Percentiles rank a stretch among this genome's conserved stretches.
These are phyloP conservation scores for Coniochaeta sp. DNA, from an alignment of 2,329 filamentous ascomycete species.

Conservation along the genomic window DNA sequence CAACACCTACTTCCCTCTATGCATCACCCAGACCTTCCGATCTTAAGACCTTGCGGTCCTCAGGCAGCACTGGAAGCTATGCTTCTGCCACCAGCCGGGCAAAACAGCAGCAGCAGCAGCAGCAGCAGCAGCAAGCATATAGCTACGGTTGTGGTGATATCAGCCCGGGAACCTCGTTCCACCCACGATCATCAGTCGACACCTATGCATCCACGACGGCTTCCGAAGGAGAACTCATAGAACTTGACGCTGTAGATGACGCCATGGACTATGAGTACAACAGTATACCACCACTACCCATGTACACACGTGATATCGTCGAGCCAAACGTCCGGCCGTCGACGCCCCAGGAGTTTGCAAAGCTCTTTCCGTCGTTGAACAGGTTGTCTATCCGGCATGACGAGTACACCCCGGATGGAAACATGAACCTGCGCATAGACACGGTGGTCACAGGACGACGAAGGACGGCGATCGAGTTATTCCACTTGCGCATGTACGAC, in stretches of 20 bases:
- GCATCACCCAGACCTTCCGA: constrained; percentile 30
- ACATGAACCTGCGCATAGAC: constrained; percentile 92
- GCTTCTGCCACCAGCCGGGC: constrained; percentile 2
- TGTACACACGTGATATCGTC: constrained; percentile 54
- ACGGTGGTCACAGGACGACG: constrained; percentile 61
- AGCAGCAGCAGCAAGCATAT: constrained; percentile 1
- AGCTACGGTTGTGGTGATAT: constrained; percentile 14
- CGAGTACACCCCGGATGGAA: constrained; percentile 81
- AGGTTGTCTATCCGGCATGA: constrained; percentile 81
- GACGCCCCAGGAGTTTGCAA: constrained; percentile 72
- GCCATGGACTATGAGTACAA: constrained; percentile 20
- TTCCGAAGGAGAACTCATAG: constrained; percentile 50
- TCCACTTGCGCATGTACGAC: constrained; percentile 93
- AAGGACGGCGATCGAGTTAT: constrained; percentile 66
- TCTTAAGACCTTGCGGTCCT: constrained; percentile 21
- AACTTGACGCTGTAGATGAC: constrained; percentile 25
- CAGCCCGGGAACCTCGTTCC: constrained; percentile 20
- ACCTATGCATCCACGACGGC: constrained; percentile 71
- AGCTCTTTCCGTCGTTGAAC: constrained; percentile 79
- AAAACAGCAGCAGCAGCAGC: background rate
- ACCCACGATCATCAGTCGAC: constrained; percentile 57
- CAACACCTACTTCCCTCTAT: constrained; percentile 37
- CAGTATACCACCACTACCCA: constrained; percentile 45
- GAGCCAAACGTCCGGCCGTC: constrained; percentile 64
- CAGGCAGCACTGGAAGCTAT: constrained; percentile 6